Conservation (phyloP, 257 asterid genomes). For the Thymus mandschuricus region DNA sequence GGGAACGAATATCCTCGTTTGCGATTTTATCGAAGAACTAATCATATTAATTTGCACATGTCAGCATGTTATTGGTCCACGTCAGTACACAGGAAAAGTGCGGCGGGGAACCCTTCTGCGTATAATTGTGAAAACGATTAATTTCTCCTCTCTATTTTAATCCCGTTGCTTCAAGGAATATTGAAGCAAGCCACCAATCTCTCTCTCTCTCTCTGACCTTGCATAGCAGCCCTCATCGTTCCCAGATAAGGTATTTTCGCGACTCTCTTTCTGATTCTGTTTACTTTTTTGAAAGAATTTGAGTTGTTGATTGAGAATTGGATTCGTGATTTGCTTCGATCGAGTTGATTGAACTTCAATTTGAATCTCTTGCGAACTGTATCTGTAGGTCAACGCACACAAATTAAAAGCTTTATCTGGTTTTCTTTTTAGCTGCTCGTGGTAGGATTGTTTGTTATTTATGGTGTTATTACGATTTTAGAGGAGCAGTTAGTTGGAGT, state of each 20-base stretch:
- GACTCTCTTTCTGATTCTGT: not conserved
- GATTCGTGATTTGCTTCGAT: slow-evolving; percentile 6
- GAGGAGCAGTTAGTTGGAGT: slow-evolving; percentile 11
- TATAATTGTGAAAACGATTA: not conserved
- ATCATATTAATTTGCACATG: not conserved
- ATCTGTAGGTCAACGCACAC: slow-evolving; percentile 19
- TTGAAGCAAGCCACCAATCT: not conserved
- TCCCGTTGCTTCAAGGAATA: slow-evolving; percentile 32
- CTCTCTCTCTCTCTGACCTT: slow-evolving; percentile 23
- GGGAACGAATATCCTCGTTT: slow-evolving; percentile 27
- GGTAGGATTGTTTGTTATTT: not conserved
- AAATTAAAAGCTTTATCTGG: not conserved
- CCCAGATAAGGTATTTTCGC: slow-evolving; percentile 33
- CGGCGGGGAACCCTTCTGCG: not conserved
- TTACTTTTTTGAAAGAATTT: not conserved
- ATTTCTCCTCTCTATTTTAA: not conserved
- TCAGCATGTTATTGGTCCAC: slow-evolving; percentile 21
- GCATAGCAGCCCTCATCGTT: slow-evolving; percentile 20
- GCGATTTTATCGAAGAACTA: not conserved
- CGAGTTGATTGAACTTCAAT: slow-evolving; percentile 18
- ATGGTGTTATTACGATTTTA: not conserved
- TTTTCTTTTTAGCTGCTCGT: not conserved
- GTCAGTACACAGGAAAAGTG: not conserved
- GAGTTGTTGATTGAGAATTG: not conserved
- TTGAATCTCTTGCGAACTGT: slow-evolving; percentile 7